These are phyloP conservation scores for Dictyophora rubrovolvata DNA, from an alignment of 768 basidiomycete species.

Conservation along the genomic window DNA sequence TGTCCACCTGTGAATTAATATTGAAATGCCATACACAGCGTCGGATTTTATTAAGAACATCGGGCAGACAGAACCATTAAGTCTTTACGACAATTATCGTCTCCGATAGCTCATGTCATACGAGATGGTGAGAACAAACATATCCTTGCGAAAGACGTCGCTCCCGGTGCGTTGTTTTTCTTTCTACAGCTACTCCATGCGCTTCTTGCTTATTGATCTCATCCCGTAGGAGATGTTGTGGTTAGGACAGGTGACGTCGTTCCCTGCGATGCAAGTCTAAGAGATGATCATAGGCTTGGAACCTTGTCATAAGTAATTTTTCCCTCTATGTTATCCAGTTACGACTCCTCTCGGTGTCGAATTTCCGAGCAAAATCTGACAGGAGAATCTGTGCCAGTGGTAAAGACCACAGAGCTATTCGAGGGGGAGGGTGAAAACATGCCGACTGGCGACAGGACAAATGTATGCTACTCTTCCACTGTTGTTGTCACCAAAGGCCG, in stretches of 20 bases:
- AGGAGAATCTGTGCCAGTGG: slow-evolving; percentile 42
- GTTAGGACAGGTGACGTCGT: slow-evolving; percentile 33
- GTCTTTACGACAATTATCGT: slow-evolving; percentile 48
- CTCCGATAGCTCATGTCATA: slow-evolving; percentile 46
- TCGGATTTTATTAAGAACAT: slow-evolving; percentile 40
- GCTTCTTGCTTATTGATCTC: neutral
- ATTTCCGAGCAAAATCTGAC: slow-evolving; percentile 43
- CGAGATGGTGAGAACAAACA: slow-evolving; percentile 39
- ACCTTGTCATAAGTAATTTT: slow-evolving; percentile 3
- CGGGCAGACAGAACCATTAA: slow-evolving; percentile 43
- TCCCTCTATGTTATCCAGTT: slow-evolving; percentile 17
- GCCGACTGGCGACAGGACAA: slow-evolving; percentile 33
- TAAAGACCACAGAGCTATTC: slow-evolving; percentile 24
- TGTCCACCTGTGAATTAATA: neutral
- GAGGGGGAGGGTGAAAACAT: slow-evolving; percentile 20
- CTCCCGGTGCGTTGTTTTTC: slow-evolving; percentile 22
- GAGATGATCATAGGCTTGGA: neutral
- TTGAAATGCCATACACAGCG: slow-evolving; percentile 15
- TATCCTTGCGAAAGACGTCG: slow-evolving; percentile 42
- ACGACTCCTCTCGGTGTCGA: slow-evolving; percentile 34
- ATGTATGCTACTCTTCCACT: slow-evolving; percentile 35
- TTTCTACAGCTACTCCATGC: neutral
- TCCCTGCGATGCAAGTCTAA: slow-evolving; percentile 31
- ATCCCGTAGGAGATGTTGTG: slow-evolving; percentile 20
- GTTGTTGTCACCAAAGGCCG: slow-evolving; percentile 37